phyloP scores from a whole-genome alignment of 148 eudicot genomes.

The Amaranthus cruentus region DNA sequence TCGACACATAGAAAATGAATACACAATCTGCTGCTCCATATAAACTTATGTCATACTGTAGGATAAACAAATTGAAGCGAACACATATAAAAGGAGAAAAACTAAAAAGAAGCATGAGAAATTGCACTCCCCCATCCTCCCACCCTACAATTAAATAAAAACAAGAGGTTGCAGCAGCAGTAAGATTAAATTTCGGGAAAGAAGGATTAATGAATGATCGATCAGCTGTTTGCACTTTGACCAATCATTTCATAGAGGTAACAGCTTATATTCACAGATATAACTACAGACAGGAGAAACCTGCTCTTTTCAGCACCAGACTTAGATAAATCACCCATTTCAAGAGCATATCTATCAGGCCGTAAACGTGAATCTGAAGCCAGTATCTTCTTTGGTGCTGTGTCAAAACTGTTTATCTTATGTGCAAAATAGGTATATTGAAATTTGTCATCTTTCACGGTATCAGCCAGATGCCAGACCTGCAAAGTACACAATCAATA shows the following conservation, averaged over 20 bases:
- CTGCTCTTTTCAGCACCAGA: slow-evolving; percentile 85
- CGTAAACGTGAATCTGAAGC: slow-evolving; percentile 88
- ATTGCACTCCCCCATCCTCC: too few relatives aligned
- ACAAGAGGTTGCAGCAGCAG: too few relatives aligned
- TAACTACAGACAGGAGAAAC: slow-evolving; percentile 27
- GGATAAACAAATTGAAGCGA: too few relatives aligned
- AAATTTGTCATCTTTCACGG: slow-evolving; percentile 63
- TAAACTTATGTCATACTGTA: too few relatives aligned
- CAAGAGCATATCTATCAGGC: slow-evolving; percentile 86
- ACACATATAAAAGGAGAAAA: too few relatives aligned
- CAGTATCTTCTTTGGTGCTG: slow-evolving; percentile 74
- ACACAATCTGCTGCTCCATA: too few relatives aligned
- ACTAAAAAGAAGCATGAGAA: too few relatives aligned
- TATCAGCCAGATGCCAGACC: slow-evolving; percentile 75
- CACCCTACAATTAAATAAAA: too few relatives aligned
- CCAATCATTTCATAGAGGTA: not conserved
- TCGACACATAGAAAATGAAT: too few relatives aligned
- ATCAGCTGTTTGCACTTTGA: not conserved
- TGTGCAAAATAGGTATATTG: slow-evolving; percentile 82
- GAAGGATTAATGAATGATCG: too few relatives aligned
- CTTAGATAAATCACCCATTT: slow-evolving; percentile 70
- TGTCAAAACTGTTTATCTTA: slow-evolving; percentile 75
- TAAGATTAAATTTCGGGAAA: too few relatives aligned
- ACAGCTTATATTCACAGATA: not conserved
- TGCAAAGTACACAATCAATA: slow-evolving; percentile 23